Percentiles rank a stretch among this genome's conserved stretches.
These are phyloP conservation scores for Barnettozyma botsteinii DNA, from an alignment of 805 yeast genomes.

Conservation along the genomic window DNA sequence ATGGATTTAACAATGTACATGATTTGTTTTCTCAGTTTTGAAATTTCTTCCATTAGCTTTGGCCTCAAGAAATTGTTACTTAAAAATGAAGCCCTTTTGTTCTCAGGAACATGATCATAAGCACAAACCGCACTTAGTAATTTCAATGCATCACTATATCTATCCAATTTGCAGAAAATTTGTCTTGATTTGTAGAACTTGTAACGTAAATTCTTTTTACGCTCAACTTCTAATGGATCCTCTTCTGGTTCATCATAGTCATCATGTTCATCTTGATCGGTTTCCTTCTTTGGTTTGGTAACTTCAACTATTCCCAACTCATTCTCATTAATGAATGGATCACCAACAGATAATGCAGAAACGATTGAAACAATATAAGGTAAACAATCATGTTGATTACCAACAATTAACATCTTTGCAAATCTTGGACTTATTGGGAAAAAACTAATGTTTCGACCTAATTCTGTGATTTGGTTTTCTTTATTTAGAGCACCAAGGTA, in stretches of 20 bases:
- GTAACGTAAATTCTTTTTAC: slow-evolving; percentile 37
- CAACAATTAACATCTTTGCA: slow-evolving; percentile 82
- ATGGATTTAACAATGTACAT: slow-evolving; percentile 66
- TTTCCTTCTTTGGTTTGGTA: slow-evolving; percentile 5
- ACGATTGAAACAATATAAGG: slow-evolving; percentile 90
- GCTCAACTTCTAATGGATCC: slow-evolving; percentile 31
- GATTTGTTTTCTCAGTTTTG: slow-evolving; percentile 74
- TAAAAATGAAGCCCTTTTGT: slow-evolving; percentile 44
- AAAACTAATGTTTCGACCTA: slow-evolving; percentile 81
- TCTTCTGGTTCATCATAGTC: slow-evolving; percentile 29
- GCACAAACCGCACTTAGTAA: slow-evolving; percentile 84
- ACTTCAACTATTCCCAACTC: slow-evolving; percentile 54
- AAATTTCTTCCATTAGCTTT: slow-evolving; percentile 81
- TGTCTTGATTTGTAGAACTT: slow-evolving; percentile 54
- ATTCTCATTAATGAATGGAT: slow-evolving; percentile 72
- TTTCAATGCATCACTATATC: slow-evolving; percentile 67
- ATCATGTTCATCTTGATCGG: slow-evolving; percentile 20
- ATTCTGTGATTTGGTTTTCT: slow-evolving; percentile 55
- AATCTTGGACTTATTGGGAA: slow-evolving; percentile 94
- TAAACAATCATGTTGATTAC: slow-evolving; percentile 80
- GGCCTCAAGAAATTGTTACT: slow-evolving; percentile 61
- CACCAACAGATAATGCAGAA: slow-evolving; percentile 89
- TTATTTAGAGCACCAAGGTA: slow-evolving; percentile 70
- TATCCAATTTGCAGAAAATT: slow-evolving; percentile 62
- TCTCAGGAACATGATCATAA: slow-evolving; percentile 60